Base-by-base conservation (phyloP, 305 asterid species). In the Rubia tinctorum region DNA sequence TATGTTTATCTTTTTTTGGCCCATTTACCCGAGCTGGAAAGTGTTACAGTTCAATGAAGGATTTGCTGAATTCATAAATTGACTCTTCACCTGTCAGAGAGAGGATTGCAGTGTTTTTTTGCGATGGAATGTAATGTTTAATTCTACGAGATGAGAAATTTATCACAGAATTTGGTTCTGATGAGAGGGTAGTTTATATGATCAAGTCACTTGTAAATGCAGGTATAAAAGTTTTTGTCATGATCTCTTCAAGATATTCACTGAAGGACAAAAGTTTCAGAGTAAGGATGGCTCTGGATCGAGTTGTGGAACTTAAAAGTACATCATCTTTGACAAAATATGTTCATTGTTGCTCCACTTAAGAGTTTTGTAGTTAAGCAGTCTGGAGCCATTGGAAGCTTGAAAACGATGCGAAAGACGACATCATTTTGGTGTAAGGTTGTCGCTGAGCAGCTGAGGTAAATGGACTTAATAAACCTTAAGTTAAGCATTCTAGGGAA, bases 61-160 rank as follows among this genome's bases (percentile, higher is more conserved):
- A 91, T 75, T 88, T 95, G 80, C 87, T 86, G 72, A 86, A 83
- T 60, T 87, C 98, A 78, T 92, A 98, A 74, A 88, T 81, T 80
- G 89, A 78, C 59, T 89, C 98, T 82, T 92, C 99, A 63, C 98
- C 99, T 73, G 90, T 95, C 76, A 88, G 94, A 79, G 97, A 95
- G 87, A 88, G 89, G 82, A 96, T 96, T 79, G 90, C 97, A 84
- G 80, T 87, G 97, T 87, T 82, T 95, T 80, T 90, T 97, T 69
- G 96, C 97, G 11, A 76, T 95, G 95, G 92, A n/a, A n/a, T n/a
- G n/a, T n/a, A 95, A 83, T 92, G 97, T 13, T 77, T 95, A 71
- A 89, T 95, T 76, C 88, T 95, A 77, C 96, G 97, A 76, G 98
- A 92, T 62, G 98, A 92, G 74, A 92, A 89, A 75, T 77, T 89